These are phyloP conservation scores for Cercospora zeina DNA, from an alignment of 2,329 filamentous ascomycete genomes.

Conservation along the genomic window DNA sequence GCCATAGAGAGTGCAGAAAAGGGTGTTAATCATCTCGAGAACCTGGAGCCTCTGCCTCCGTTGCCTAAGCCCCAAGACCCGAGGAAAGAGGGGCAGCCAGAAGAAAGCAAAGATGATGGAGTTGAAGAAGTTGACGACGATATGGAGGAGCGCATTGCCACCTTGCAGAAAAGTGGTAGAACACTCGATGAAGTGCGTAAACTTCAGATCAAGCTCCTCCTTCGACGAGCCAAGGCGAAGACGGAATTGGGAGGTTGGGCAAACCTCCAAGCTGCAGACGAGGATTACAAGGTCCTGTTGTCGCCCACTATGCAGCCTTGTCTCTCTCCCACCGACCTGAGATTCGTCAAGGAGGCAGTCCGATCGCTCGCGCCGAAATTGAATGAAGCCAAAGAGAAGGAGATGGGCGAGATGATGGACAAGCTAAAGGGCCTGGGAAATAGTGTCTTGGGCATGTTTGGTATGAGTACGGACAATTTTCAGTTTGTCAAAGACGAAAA, in stretches of 20 bases:
- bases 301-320: slow-evolving; percentile 53
- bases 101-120: slow-evolving; percentile 38
- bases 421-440: slow-evolving; percentile 93
- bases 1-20: slow-evolving; percentile 72
- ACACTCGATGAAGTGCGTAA: slow-evolving; percentile 65
- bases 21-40: slow-evolving; percentile 71
- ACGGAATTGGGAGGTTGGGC: slow-evolving; percentile 75
- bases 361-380: slow-evolving; percentile 65
- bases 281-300: slow-evolving; percentile 71
- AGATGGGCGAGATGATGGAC: slow-evolving; percentile 96
- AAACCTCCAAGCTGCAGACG: slow-evolving; percentile 72
- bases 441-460: slow-evolving; percentile 88
- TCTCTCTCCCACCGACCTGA: slow-evolving; percentile 65
- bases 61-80: slow-evolving; percentile 31
- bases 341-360: slow-evolving; percentile 67
- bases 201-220: slow-evolving; percentile 78
- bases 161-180: slow-evolving; percentile 46
- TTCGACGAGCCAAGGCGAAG: slow-evolving; percentile 73
- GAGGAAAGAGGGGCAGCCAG: slow-evolving; percentile 33
- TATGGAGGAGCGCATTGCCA: slow-evolving; percentile 46
- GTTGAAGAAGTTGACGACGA: slow-evolving; percentile 55
- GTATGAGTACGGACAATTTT: slow-evolving; percentile 90
- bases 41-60: slow-evolving; percentile 52
- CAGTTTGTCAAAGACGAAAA: slow-evolving; percentile 89
- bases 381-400: slow-evolving; percentile 77